Base-by-base conservation (phyloP, 768 basidiomycete species). In the Psilocybe azurescens region DNA sequence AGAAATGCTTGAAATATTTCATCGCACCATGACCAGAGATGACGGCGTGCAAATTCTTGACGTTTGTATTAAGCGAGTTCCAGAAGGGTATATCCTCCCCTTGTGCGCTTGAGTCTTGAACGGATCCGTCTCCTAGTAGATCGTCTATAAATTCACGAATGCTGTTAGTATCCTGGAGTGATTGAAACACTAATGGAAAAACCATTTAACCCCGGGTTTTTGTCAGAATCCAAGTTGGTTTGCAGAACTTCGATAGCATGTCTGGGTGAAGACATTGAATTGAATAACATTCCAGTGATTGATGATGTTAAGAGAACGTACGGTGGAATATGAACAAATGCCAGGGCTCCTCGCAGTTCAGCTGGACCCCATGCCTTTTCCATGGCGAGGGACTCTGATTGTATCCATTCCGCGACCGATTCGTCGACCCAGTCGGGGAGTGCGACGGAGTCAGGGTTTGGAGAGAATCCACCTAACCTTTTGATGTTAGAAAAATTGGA, bases 301-400 rank as follows among this genome's bases (percentile, higher is more conserved):
- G 41, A 8, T 44, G 9, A 29, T 14, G 57, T 20, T 11, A 49
- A 32, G 24, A 48, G 14, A 16, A 14, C 86, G 33, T 67, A 89
- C 87, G 89, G 88, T 29, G 89, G 90, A 56, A 91, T 91, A 68
- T 92, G 90, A 36, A 91, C 88, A 67, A 91, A 92, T 0, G 85
- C 90, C 5, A 92, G 67, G 2, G 88, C 84, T 46, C 82, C 85
- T 49, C 89, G 74, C 1, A 68, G 73, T 16, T 81, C 78, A 0
- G 80, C 71, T 3, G 83, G 79, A 14, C 88, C 88, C 89, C 90
- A 90, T 1, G 76, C 78, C 3, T 60, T 63, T 53, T 89, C 75
- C 89, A 90, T 90, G 4, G 63, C 65, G 9, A 65, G 58, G 0
- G 83, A 84, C 67, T 90, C 88, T 5, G 67, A 70, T 60, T 77